Base-by-base conservation (phyloP, 2,329 filamentous ascomycete genomes). In the Colletotrichum horii region DNA sequence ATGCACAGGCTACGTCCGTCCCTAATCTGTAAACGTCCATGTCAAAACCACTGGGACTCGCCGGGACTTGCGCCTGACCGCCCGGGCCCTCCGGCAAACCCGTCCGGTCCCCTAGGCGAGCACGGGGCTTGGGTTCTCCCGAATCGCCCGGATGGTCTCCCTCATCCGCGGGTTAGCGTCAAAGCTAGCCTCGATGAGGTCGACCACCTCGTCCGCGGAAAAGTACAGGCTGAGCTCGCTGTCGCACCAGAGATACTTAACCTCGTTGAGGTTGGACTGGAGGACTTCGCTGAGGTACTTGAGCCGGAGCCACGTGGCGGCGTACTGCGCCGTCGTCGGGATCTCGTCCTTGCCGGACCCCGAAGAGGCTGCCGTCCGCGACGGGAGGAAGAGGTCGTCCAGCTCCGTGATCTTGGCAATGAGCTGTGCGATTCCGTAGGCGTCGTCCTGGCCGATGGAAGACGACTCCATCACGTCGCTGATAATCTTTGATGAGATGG, bases 201-300 rank as follows among this genome's bases (percentile, higher is more conserved):
- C 91, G 38, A 93, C 83, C 16, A 93, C 90, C 83, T 93, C 92
- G 6, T 88, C 88, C 9, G 85, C 87, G 1, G 89, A 87, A 78
- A 93, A 93, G 81, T 93, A 92, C 48, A 93, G 81, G 77, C 91
- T 92, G 56, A 94, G 84, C 81, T 93, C 91, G 82, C 91, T 92
- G 77, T 94, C 91, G 79, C 90, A 87, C 92, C 92, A 94, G 48
- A 94, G 82, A 77, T 87, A 93, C 73, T 87, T 87, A 71, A 94
- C 89, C 77, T 93, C 92, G 77, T 89, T 89, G 69, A 93, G 84
- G 79, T 93, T 93, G 78, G 91, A 93, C 84, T 94, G 92, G 78
- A 94, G 84, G 32, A 93, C 89, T 81, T 93, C 90, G 77, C 89
- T 89, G 22, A 94, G 85, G 78, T 91, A 93, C 82, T 93, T 91